A percentile compares a stretch with the other conserved stretches of the same genome.
Evolutionary conservation across 2,329 filamentous ascomycete genomes (phyloP).

Genomic region (Thelonectria rubi): DNA sequence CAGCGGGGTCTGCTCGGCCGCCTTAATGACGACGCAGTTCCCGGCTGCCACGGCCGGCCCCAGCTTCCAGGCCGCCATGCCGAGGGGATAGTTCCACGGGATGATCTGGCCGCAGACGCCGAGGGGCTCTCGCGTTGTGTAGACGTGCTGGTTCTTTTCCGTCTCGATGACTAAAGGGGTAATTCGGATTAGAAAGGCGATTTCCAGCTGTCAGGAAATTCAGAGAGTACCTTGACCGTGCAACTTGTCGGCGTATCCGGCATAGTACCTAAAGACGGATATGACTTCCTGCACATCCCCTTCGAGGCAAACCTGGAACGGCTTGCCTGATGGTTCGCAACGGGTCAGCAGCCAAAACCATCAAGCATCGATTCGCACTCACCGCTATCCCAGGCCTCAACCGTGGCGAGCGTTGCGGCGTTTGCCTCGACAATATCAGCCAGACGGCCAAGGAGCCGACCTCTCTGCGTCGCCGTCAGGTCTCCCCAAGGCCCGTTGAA

Average conservation of each 20-base stretch:
- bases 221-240: not conserved
- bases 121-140: not conserved
- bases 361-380: not conserved
- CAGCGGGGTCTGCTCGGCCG: slow-evolving; percentile 6
- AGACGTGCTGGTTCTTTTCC: not conserved
- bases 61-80: slow-evolving; percentile 2
- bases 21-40: slow-evolving; percentile 6
- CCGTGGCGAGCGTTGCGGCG: not conserved
- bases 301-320: not conserved
- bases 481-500: not conserved
- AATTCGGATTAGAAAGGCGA: too few species aligned
- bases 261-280: slow-evolving; percentile 50
- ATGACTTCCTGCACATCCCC: not conserved
- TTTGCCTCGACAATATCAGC: not conserved
- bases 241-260: slow-evolving; percentile 78
- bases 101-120: slow-evolving; percentile 14
- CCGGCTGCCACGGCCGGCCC: slow-evolving; percentile 2
- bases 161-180: too few species aligned
- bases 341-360: not conserved
- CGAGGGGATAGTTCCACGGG: slow-evolving; percentile 10
- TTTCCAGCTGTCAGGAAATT: too few species aligned
- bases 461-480: not conserved
- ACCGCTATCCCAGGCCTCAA: slow-evolving; percentile 2
- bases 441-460: not conserved
- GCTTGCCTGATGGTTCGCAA: not conserved